A percentile compares a stretch with the other conserved stretches of the same genome.
These are phyloP conservation scores for Pholiota molesta DNA, from an alignment of 768 basidiomycete species.

Conservation along the genomic window DNA sequence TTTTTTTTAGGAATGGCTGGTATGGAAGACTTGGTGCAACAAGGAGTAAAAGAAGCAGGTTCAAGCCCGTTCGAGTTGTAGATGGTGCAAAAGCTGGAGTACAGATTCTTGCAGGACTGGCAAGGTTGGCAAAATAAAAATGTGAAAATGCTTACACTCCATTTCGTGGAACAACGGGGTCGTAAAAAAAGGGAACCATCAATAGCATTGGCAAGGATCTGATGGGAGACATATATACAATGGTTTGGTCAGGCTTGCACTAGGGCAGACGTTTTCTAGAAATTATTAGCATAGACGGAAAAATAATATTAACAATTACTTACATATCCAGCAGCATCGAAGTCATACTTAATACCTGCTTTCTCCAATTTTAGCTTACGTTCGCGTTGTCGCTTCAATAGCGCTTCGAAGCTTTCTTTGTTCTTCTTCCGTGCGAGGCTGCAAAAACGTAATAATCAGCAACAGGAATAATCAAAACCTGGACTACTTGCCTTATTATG, in stretches of 20 bases:
- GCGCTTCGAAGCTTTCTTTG: constrained; percentile 65
- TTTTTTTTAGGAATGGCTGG: constrained; percentile 34
- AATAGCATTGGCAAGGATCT: constrained; percentile 2
- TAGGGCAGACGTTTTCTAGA: constrained; percentile 16
- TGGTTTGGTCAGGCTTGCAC: constrained; percentile 7
- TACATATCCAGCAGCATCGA: constrained; percentile 83
- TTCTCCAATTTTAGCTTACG: constrained; percentile 80
- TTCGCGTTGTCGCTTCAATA: constrained; percentile 76
- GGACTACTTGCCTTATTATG: constrained; percentile 75
- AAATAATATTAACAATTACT: constrained; percentile 34
- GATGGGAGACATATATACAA: neutral
- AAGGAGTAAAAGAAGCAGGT: constrained; percentile 31
- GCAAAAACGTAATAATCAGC: constrained; percentile 3
- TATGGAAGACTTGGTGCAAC: constrained; percentile 35
- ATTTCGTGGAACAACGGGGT: no score
- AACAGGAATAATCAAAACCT: neutral
- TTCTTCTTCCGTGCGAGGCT: constrained; percentile 78
- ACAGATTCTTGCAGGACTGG: constrained; percentile 34
- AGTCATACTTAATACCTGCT: constrained; percentile 86
- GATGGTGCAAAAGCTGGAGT: constrained; percentile 44
- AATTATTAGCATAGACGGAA: neutral
- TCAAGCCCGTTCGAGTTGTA: constrained; percentile 30
- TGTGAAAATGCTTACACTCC: neutral
- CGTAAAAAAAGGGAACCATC: neutral
- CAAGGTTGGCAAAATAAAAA: constrained; percentile 26